Evolutionary conservation across 2,329 filamentous ascomycete species (phyloP).

Genomic region (Monosporascus sp.): DNA sequence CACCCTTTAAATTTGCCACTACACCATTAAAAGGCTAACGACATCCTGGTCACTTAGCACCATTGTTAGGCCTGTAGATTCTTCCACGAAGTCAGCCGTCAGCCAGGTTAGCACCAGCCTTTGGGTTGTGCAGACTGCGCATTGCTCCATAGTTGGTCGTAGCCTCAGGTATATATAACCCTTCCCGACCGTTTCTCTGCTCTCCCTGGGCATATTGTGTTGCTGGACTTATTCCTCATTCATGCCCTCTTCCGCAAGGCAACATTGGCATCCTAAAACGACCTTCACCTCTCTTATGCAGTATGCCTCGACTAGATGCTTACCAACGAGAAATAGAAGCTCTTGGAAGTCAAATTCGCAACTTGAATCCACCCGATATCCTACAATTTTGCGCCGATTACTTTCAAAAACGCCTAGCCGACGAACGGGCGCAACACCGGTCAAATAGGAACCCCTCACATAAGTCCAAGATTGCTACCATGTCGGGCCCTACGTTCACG

Average conservation of each 20-base stretch:
- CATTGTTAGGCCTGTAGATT: neutral
- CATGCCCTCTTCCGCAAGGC: neutral
- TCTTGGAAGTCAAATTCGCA: conserved; percentile 56
- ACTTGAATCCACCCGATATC: conserved; percentile 55
- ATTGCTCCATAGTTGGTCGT: neutral
- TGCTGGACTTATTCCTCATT: too few species aligned
- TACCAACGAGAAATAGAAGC: conserved; percentile 58
- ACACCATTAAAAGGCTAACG: neutral
- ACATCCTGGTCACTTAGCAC: too few species aligned
- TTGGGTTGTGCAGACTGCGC: neutral
- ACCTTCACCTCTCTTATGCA: conserved; percentile 1
- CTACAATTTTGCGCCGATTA: conserved; percentile 67
- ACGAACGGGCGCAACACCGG: conserved; percentile 55
- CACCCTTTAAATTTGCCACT: neutral
- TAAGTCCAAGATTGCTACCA: conserved; percentile 39
- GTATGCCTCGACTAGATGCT: conserved; percentile 45
- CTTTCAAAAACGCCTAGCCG: conserved; percentile 60
- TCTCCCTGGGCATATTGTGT: too few species aligned
- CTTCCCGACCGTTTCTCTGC: too few species aligned
- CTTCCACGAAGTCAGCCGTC: neutral
- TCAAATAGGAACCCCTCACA: conserved; percentile 4
- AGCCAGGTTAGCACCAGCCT: neutral
- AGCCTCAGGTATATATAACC: neutral
- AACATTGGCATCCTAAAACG: neutral
- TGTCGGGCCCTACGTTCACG: conserved; percentile 73